Percentiles rank a stretch among this genome's conserved stretches.
Conservation (phyloP, 148 eudicot species). For the Chenopodium formosanum region DNA sequence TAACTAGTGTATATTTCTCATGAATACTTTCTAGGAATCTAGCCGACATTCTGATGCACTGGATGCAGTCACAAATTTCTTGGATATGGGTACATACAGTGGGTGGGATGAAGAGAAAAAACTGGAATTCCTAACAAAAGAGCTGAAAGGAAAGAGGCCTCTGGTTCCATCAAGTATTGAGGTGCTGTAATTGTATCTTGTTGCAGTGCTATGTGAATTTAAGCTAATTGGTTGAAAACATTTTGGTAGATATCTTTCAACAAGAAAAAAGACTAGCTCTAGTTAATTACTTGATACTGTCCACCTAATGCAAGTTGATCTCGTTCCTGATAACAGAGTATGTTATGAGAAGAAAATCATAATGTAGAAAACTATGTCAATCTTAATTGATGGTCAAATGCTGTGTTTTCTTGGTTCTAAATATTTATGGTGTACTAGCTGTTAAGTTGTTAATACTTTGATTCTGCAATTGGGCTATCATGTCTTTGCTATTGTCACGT, state of each 20-base stretch:
- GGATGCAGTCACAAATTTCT: conserved; percentile 73
- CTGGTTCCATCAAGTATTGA: conserved; percentile 64
- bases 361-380: background rate
- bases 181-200: conserved; percentile 33
- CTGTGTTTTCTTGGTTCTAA: background rate
- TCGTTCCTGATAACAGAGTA: background rate
- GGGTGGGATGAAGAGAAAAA: conserved; percentile 85
- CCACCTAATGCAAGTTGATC: background rate
- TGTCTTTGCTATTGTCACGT: background rate
- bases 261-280: background rate
- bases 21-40: conserved; percentile 58
- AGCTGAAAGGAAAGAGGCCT: conserved; percentile 91
- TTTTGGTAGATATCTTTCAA: background rate
- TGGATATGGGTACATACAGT: conserved; percentile 79
- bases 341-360: background rate
- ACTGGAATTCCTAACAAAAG: conserved; percentile 74
- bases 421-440: background rate
- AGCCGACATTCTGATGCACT: conserved; percentile 77
- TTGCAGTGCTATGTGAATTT: background rate
- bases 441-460: background rate
- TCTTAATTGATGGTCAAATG: background rate
- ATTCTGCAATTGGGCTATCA: background rate
- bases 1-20: conserved; percentile 13
- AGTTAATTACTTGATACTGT: background rate
- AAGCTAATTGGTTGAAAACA: background rate